Evolutionary conservation across 768 basidiomycete species (phyloP).

Genomic region (Agaricus sinodeliciosus): DNA sequence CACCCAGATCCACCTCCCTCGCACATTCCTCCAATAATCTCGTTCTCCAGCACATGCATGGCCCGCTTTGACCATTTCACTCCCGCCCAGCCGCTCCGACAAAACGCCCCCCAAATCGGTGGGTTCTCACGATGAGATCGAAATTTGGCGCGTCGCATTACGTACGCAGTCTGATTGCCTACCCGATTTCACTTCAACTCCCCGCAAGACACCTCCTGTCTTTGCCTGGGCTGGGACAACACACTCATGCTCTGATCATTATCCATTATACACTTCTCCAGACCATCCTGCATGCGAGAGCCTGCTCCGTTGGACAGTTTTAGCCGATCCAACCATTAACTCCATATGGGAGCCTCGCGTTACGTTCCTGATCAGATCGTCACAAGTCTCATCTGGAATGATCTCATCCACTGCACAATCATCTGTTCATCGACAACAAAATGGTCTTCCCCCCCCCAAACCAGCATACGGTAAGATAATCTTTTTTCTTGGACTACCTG

Average conservation of each 20-base stretch:
- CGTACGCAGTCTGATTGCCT: constrained; percentile 10
- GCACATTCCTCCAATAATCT: not conserved
- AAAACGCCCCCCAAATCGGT: constrained; percentile 2
- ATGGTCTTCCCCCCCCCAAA: no score
- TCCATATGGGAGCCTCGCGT: constrained; percentile 8
- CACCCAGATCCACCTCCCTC: not conserved
- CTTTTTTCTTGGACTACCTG: no score
- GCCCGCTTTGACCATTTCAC: not conserved
- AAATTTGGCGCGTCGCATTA: constrained; percentile 7
- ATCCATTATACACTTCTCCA: not conserved
- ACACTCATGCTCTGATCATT: not conserved
- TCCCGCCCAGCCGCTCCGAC: not conserved
- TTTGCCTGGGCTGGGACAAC: not conserved
- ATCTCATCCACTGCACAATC: not conserved
- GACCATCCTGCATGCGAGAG: not conserved
- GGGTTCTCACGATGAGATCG: constrained; percentile 8
- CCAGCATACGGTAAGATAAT: no score
- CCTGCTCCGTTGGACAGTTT: not conserved
- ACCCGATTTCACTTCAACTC: constrained; percentile 11
- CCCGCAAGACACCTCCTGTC: constrained; percentile 1
- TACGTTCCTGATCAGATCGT: constrained; percentile 13
- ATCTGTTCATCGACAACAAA: not conserved
- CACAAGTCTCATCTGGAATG: constrained; percentile 4
- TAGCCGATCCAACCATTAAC: constrained; percentile 1
- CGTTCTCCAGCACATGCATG: not conserved